phyloP scores from a whole-genome alignment of 148 eudicot genomes.

The Persicaria maculosa region DNA sequence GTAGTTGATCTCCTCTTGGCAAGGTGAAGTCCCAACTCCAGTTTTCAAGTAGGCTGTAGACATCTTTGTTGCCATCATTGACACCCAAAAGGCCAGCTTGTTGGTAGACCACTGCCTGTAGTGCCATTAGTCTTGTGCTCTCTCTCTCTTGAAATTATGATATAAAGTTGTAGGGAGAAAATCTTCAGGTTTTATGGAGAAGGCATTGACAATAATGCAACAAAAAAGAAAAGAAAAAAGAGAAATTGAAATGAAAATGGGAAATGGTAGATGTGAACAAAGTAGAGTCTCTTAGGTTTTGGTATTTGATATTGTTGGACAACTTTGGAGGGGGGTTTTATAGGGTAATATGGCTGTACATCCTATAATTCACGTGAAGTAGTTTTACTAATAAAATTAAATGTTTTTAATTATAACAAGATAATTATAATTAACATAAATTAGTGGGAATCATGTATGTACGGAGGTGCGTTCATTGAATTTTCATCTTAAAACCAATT shows the following conservation, averaged over 20 bases:
- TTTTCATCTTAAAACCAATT: no score
- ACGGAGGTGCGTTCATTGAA: no score
- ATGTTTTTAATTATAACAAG: no score
- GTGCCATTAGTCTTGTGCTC: constrained; percentile 13
- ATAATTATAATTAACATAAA: no score
- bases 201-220: not conserved
- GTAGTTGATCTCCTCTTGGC: not conserved
- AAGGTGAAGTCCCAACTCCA: constrained; percentile 8
- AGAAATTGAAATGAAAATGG: not conserved
- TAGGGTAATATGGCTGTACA: not conserved
- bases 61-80: not conserved
- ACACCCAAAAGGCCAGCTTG: constrained; percentile 16
- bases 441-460: no score
- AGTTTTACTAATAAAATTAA: not conserved
- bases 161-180: not conserved
- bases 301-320: not conserved
- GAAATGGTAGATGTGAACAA: not conserved
- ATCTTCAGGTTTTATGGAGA: not conserved
- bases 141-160: not conserved
- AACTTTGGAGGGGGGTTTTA: not conserved
- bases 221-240: not conserved
- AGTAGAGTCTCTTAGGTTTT: not conserved
- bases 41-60: constrained; percentile 11
- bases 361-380: constrained; percentile 6
- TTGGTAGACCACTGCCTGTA: constrained; percentile 18